These are phyloP conservation scores for Coemansia sp. DNA, from an alignment of 192 early-diverging fungal genomes.

Conservation along the genomic window DNA sequence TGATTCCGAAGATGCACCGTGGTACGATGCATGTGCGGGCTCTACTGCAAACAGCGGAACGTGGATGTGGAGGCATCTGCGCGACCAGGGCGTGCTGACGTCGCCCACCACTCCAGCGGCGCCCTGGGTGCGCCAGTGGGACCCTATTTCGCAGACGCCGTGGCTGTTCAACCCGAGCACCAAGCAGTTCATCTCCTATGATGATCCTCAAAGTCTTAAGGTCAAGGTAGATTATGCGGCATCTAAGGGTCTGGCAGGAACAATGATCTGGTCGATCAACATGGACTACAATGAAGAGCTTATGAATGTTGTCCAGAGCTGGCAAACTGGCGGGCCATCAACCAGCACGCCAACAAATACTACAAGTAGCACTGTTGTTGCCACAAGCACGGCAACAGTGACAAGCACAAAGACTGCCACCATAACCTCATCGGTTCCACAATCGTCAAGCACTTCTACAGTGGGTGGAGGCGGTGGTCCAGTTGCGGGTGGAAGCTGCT, in stretches of 20 bases:
- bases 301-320: slow-evolving; percentile 25
- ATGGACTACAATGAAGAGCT: slow-evolving; percentile 58
- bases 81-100: slow-evolving; percentile 50
- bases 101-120: slow-evolving; percentile 12
- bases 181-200: slow-evolving; percentile 61
- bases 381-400: not conserved
- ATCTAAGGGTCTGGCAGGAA: slow-evolving; percentile 52
- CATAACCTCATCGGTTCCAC: not conserved
- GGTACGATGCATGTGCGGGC: slow-evolving; percentile 50
- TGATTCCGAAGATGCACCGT: slow-evolving; percentile 52
- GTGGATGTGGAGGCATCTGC: slow-evolving; percentile 60
- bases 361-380: not conserved
- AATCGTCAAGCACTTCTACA: not conserved
- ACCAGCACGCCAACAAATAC: slow-evolving; percentile 6
- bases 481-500: slow-evolving; percentile 17
- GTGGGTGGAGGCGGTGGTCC: slow-evolving; percentile 6
- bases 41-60: slow-evolving; percentile 49
- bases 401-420: not conserved
- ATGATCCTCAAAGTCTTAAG: slow-evolving; percentile 54
- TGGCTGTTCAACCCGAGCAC: slow-evolving; percentile 65
- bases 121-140: slow-evolving; percentile 63
- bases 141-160: slow-evolving; percentile 57
- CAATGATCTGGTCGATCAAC: slow-evolving; percentile 62
- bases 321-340: slow-evolving; percentile 7
- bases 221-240: slow-evolving; percentile 55